Evolutionary conservation across 371 early-diverging fungal species (phyloP).

Genomic region (Lichtheimia hyalospora): DNA sequence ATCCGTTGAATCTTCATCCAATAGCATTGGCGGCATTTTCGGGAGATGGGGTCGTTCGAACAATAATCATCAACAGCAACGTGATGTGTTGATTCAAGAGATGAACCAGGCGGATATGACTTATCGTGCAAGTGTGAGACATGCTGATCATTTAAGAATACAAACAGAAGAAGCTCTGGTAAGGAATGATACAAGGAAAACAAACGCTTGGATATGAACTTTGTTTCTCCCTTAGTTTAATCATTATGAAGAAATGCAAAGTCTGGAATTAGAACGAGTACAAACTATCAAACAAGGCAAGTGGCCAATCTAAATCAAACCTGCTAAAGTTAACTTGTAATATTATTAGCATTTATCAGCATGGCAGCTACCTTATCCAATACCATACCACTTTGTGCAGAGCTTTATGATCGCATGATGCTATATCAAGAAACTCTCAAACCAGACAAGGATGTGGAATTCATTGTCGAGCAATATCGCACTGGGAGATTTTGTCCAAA

Average conservation of each 20-base stretch:
- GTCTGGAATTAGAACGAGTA: conserved; percentile 57
- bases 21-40: conserved; percentile 17
- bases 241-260: conserved; percentile 62
- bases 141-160: conserved; percentile 61
- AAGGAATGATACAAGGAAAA: conserved; percentile 19
- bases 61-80: conserved; percentile 8
- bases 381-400: conserved; percentile 54
- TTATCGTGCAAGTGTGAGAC: conserved; percentile 56
- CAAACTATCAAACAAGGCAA: conserved; percentile 59
- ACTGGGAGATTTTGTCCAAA: conserved; percentile 68
- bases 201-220: no score
- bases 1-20: background rate
- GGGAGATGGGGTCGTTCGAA: conserved; percentile 21
- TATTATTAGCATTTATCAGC: conserved; percentile 57
- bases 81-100: conserved; percentile 11
- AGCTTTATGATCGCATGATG: conserved; percentile 61
- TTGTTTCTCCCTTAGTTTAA: conserved; percentile 28
- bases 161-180: conserved; percentile 67
- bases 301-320: background rate
- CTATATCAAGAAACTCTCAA: conserved; percentile 69
- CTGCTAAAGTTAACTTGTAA: no score
- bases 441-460: conserved; percentile 68
- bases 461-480: conserved; percentile 68
- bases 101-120: conserved; percentile 57
- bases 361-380: conserved; percentile 64